Base-by-base conservation (phyloP, 768 basidiomycete species). In the Gymnopilus dilepis region DNA sequence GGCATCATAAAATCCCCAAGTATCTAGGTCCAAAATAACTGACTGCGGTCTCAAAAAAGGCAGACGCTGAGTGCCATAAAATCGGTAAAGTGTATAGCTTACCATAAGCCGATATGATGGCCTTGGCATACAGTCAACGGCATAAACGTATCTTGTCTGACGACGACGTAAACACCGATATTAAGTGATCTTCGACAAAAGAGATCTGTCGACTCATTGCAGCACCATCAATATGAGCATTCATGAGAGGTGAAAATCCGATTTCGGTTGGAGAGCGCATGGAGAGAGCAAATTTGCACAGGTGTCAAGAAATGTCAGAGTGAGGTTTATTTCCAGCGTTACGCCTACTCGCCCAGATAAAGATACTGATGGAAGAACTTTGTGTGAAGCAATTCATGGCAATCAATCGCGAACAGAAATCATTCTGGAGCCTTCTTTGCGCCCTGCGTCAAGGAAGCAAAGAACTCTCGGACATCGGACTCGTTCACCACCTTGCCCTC, bases 401-500 rank as follows among this genome's bases (percentile, higher is more conserved):
- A 51, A 48, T 26, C 24, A 55, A 45, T 28, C 11, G 31, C 13
- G 31, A 41, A 28, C 22, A 41, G 43, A 50, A 26, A 53, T 56
- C 59, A 62, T 58, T 65, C 45, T 17, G 57, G 63, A 38, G 62
- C 64, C 60, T 72, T 75, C 52, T 72, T 74, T 34, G 72, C 69
- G 41, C 72, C 70, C 57, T 84, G 81, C 22, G 67, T 78, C 52
- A 87, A 68, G 21, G 76, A 69, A 31, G 87, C 87, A 70, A 92
- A 92, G 74, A 91, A 92, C 2, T 73, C 75, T 56, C 80, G 80
- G 53, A 94, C 87, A 70, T 93, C 92, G 47, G 82, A 76, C 71
- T 90, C 91, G 47, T 83, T 83, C 13, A 94, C 92, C 9, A 89
- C 80, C 66, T 87, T 89, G 19, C 89, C 91, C 69, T 88, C 81